Evolutionary conservation across 192 early-diverging fungal species (phyloP).

Genomic region (Mycoemilia scoparia): DNA sequence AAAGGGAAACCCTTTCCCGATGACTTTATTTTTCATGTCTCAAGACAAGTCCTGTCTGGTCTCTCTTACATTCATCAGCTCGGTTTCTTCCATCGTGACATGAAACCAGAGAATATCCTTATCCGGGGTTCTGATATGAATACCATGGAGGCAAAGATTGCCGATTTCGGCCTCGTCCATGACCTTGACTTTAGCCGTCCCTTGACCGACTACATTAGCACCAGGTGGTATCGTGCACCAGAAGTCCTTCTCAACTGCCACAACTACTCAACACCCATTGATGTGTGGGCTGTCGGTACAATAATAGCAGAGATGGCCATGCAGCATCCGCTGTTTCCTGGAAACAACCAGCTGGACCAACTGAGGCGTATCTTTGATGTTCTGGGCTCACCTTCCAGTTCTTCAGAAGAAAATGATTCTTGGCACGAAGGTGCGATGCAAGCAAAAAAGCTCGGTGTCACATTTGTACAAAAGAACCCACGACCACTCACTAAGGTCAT

Average conservation of each 20-base stretch:
- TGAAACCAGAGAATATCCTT: slow-evolving; percentile 95
- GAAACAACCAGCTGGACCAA: slow-evolving; percentile 84
- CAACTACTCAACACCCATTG: slow-evolving; percentile 77
- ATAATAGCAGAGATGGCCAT: slow-evolving; percentile 83
- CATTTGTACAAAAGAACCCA: slow-evolving; percentile 32
- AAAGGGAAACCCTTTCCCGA: slow-evolving; percentile 47
- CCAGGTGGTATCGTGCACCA: slow-evolving; percentile 95
- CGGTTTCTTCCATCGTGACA: slow-evolving; percentile 87
- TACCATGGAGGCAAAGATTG: slow-evolving; percentile 58
- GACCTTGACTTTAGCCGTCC: slow-evolving; percentile 77
- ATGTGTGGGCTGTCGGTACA: slow-evolving; percentile 89
- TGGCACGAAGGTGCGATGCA: slow-evolving; percentile 60
- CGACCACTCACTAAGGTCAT: slow-evolving; percentile 38
- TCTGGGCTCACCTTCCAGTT: slow-evolving; percentile 47
- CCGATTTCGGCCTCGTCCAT: slow-evolving; percentile 88
- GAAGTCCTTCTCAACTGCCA: slow-evolving; percentile 75
- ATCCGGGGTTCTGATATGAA: slow-evolving; percentile 29
- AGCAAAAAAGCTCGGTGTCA: slow-evolving; percentile 46
- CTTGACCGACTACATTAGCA: slow-evolving; percentile 94
- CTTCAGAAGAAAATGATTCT: slow-evolving; percentile 23
- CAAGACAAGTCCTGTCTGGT: slow-evolving; percentile 78
- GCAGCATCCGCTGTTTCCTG: slow-evolving; percentile 83
- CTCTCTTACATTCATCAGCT: slow-evolving; percentile 83
- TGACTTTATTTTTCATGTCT: slow-evolving; percentile 49
- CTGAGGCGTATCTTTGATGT: slow-evolving; percentile 67